Base-by-base conservation (phyloP, 2,329 filamentous ascomycete genomes). In the Colletotrichum endophyticum region DNA sequence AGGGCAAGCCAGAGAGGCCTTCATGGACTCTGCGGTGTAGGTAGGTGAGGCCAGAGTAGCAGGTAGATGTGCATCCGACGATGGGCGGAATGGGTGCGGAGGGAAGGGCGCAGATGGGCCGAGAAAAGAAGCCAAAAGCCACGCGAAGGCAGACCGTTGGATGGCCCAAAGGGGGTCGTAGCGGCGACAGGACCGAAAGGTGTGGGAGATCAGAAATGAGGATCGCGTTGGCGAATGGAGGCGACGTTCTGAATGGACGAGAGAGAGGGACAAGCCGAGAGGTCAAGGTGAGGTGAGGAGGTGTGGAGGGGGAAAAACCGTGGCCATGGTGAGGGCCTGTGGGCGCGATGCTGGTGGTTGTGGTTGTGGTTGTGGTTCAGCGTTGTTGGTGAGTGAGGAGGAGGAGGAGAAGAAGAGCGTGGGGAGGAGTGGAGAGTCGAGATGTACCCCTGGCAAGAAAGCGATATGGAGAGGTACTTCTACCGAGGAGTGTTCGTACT, bases 21-120 rank as follows among this genome's bases (percentile, higher is more conserved):
- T 64, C 22, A 13, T 27, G 16, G 28, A 30, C 34, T 30, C 62
- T 56, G 36, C 62, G 72, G 59, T 66, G 49, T 66, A 36, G 19
- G 64, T 36, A 66, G 72, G 49, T 75, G 61, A 75, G 49, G 72
- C 72, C 66, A 75, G 71, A 66, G 49, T 49, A 27, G 44, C 34
- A 66, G 57, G 75, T 13, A 36, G 49, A 44, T 30, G 62, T 64
- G 64, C 73, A 78, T 74, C 32, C 61, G 67, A 70, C 44, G 73
- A 64, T 68, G 19, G 64, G 64, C 70, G 73, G 69, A 74, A n/a
- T 44, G 39, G 39, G 39, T 44, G 39, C 39, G 39, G 19, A 44
- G 39, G 63, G 75, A 64, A 53, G 59, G 72, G 53, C 75, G 73
- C 75, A 66, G 69, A 73, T 77, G 67, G 66, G 75, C 39, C 59